These are phyloP conservation scores for Kwoniella shivajii DNA, from an alignment of 1,284 basidiomycete species.

Conservation along the genomic window DNA sequence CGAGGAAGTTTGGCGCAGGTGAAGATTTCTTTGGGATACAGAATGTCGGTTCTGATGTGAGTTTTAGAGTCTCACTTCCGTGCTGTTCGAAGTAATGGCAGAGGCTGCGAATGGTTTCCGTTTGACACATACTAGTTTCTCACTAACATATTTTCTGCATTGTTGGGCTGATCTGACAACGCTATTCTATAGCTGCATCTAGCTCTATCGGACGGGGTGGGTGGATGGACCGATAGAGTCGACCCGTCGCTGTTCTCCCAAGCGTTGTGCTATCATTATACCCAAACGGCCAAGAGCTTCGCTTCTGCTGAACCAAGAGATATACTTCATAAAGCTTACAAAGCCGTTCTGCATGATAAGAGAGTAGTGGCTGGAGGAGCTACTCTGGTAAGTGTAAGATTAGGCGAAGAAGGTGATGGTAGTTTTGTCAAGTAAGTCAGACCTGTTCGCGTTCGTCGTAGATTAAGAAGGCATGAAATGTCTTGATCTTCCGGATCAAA, in stretches of 20 bases:
- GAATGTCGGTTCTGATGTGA: conserved; percentile 35
- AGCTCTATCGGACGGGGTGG: conserved; percentile 60
- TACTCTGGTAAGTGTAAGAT: conserved; percentile 54
- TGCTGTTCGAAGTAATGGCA: no score
- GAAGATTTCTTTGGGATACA: conserved; percentile 49
- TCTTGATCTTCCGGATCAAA: no score
- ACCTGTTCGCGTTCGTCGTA: neutral
- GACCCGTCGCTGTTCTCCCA: conserved; percentile 60
- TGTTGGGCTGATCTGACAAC: neutral
- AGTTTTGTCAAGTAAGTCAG: conserved; percentile 57
- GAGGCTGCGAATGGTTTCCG: no score
- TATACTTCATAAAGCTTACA: conserved; percentile 56
- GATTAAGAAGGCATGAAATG: neutral
- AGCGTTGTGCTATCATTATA: conserved; percentile 57
- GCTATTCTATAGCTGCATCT: conserved; percentile 43
- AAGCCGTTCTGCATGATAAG: conserved; percentile 54
- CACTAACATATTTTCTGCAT: neutral
- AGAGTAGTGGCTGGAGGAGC: conserved; percentile 55
- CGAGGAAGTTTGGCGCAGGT: conserved; percentile 45
- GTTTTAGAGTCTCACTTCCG: conserved; percentile 14
- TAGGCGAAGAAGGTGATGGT: conserved; percentile 52
- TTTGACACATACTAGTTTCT: no score
- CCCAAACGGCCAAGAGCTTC: conserved; percentile 31
- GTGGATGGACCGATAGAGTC: conserved; percentile 59
- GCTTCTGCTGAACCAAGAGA: conserved; percentile 41